phyloP scores from a whole-genome alignment of 2,329 filamentous ascomycete species.

The Bipolaris bicolor region DNA sequence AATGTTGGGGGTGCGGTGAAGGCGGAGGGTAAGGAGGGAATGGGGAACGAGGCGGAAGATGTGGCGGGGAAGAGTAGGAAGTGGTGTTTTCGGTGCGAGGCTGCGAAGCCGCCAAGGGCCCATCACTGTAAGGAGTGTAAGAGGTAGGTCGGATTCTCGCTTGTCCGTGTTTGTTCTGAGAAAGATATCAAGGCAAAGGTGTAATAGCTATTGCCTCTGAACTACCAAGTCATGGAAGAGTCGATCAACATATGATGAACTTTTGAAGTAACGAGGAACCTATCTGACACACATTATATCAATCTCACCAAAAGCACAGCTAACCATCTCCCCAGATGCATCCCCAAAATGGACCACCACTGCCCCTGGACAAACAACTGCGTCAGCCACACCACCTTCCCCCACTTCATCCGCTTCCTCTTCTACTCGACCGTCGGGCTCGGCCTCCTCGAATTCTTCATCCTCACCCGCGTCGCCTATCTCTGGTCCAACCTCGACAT shows the following conservation, averaged over 20 bases:
- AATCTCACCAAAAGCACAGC: background rate
- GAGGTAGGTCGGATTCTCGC: constrained; percentile 50
- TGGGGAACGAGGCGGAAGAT: background rate
- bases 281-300: background rate
- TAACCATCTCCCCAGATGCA: constrained; percentile 58
- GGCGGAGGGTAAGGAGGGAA: background rate
- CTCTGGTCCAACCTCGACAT: constrained; percentile 71
- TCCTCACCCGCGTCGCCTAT: constrained; percentile 63
- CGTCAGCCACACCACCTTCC: constrained; percentile 80
- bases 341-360: constrained; percentile 85
- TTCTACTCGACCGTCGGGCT: constrained; percentile 70
- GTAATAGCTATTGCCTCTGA: no score
- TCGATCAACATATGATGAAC: background rate
- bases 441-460: constrained; percentile 63
- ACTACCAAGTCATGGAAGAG: background rate
- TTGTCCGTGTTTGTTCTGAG: no score
- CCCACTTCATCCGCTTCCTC: constrained; percentile 82
- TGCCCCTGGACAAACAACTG: constrained; percentile 87
- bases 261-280: background rate
- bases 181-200: no score
- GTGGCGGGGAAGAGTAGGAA: constrained; percentile 43
- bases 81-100: constrained; percentile 79
- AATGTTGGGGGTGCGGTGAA: constrained; percentile 7
- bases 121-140: constrained; percentile 82
- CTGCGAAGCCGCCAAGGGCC: constrained; percentile 75